phyloP scores from a whole-genome alignment of 345 rosid genomes.

The Hibiscus syriacus region DNA sequence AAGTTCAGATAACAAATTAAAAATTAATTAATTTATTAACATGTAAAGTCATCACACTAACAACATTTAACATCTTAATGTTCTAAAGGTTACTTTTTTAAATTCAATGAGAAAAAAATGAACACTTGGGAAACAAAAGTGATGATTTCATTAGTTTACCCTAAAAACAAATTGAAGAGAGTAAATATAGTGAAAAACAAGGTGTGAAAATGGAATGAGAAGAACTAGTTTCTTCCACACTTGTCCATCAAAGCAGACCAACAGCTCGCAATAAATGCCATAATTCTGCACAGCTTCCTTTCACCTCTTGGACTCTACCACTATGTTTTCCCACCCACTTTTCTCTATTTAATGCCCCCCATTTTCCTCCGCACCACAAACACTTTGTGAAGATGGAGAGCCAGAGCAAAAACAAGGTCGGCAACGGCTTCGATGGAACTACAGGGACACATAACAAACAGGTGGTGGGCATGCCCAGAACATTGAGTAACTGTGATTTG shows the following conservation, averaged over 20 bases:
- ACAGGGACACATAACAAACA: not conserved
- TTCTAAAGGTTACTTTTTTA: too few species aligned
- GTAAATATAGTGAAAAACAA: not conserved
- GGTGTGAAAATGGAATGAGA: not conserved
- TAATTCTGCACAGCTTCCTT: not conserved
- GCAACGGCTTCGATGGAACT: not conserved
- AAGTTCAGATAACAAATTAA: too few species aligned
- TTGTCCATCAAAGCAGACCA: not conserved
- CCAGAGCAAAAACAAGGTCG: not conserved
- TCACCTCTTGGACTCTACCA: not conserved
- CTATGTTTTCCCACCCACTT: not conserved
- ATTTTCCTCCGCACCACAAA: too few species aligned
- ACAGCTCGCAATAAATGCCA: not conserved
- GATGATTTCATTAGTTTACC: too few species aligned
- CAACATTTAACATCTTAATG: too few species aligned
- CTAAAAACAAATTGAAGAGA: too few species aligned
- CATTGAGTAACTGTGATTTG: constrained; percentile 4
- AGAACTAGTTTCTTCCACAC: not conserved
- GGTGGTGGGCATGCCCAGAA: not conserved
- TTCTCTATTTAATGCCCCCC: too few species aligned
- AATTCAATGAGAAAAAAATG: too few species aligned
- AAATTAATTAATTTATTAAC: too few species aligned
- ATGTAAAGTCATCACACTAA: too few species aligned
- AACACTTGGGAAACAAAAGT: too few species aligned
- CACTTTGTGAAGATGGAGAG: constrained; percentile 3